Base-by-base conservation (phyloP, 2,329 filamentous ascomycete genomes). In the Aspergillaceae sp. region DNA sequence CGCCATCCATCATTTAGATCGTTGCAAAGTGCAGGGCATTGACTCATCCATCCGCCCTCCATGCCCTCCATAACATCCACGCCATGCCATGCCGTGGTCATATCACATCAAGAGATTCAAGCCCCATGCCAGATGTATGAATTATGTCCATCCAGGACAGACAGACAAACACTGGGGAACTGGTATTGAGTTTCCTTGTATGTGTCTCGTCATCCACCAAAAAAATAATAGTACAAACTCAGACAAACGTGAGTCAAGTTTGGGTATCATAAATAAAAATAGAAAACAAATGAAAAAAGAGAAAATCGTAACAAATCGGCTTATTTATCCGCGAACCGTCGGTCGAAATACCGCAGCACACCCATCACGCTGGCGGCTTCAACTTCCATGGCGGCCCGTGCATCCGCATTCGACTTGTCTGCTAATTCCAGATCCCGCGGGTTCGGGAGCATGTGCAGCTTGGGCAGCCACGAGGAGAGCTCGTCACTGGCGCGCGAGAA, bases 311-410 rank as follows among this genome's bases (percentile, higher is more conserved):
- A 11, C 26, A 40, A 43, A 29, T 5, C 11, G 7, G 7, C 37
- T 56, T 58, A 66, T 59, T 68, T 67, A 43, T 67, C 65, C 34
- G 67, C 66, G 46, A 90, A 90, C 45, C 86, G 72, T 42, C 87
- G 75, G 58, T 90, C 86, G 67, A 90, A 90, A 52, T 86, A 83
- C 64, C 86, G 86, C 49, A 90, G 68, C n/a, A 89, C 86, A 37
- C 83, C 84, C 86, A 90, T 89, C 45, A 90, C 87, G 63, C 85
- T 89, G 0, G 86, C 86, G 5, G 86, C 84, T 66, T 90, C 86
- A 10, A 90, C 84, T 62, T 90, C 86, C 56, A 89, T 81, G 1
- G 85, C 81, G 37, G 76, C 75, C 43, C 67, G 55, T 10, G 57
- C 51, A 8, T 50, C 51, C 6, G 57, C 51, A 8, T 50, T 51